Base-by-base conservation (phyloP, 495 filamentous ascomycete species). In the Haplographium delicatum region DNA sequence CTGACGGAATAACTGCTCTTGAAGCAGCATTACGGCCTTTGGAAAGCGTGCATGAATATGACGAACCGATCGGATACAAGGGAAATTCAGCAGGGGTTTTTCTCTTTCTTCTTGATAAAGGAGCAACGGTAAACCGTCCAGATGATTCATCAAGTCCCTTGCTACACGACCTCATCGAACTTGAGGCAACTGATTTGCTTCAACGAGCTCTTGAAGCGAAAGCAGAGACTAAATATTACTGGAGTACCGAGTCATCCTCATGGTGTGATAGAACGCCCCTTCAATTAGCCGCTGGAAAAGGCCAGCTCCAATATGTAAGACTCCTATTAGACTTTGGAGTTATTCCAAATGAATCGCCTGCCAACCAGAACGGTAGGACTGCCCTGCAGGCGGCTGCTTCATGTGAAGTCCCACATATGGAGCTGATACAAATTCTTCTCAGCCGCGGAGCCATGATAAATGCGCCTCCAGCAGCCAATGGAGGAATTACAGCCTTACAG, bases 221-320 rank as follows among this genome's bases (percentile, higher is more conserved):
- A n/a, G 45, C 45, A 37, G 30, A 47, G 24, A 28, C 38, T 25
- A 31, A 47, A 47, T 19, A 47, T 31, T 37, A 47, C 30, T 47
- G 45, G 45, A 19, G 45, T 26, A 47, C 45, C 38, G 19, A 18
- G 45, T 37, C 45, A 47, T 9, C 16, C 28, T 37, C 35, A 16
- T 38, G 25, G 35, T 47, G 16, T 38, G 30, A 23, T 31, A 47
- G 45, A 47, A 75, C 67, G 39, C 64, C 72, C 1, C 48, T 75
- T 38, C 63, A 71, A 54, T 63, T 57, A 7, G 70, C 72, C 4
- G 69, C 72, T 1, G 69, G 72, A 38, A 24, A 65, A 16, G 67
- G 68, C 2, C 66, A 72, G 16, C 35, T 75, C n/a, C 70, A 75
- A 33, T 70, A 71, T 63, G 57, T 72, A 2, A 58, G 69, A n/a